Base-by-base conservation (phyloP, 257 asterid genomes). In the Penstemon eatonii region DNA sequence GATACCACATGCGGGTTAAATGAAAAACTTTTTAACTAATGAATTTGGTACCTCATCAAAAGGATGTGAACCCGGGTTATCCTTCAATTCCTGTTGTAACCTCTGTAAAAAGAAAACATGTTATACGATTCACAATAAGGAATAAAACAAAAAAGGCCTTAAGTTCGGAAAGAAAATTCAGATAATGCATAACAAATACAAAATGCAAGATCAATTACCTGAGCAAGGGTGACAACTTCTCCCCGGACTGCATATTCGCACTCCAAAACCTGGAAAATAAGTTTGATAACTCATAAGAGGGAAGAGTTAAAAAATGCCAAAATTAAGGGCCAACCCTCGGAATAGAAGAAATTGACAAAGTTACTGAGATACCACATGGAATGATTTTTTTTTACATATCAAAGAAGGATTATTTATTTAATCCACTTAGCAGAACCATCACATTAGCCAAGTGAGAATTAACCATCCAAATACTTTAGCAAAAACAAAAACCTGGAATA, bases 241-340 rank as follows among this genome's bases (percentile, higher is more conserved):
- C 99, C 99, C 45, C 99, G 99, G 55, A 93, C 97, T 52, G 99
- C 99, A 82, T 93, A 90, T 68, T 93, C 96, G 5, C 99, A 90
- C 78, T 87, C 70, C 59, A 65, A 65, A 65, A 65, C 51, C 60
- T 65, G 39, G 18, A 39, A 15, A 63, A 59, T 12, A 63, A 66
- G 61, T 70, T 70, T 5, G 42, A 42, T 54, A 70, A 25, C 33
- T 25, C 33, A 25, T 25, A 25, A 25, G 33, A 25, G 33, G 2
- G 2, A 25, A 25, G 33, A 46, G 8, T 10, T 6, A 8, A 4
- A 3, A 46, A 3, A n/a, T 7, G 52, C 52, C 2, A 11, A 63
- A 36, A 67, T 19, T 49, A 38, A 60, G 70, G 54, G 18, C 39
- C 68, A 46, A 38, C 19, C 7, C n/a, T 60, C 66, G 13, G 7